Evolutionary conservation across 2,329 filamentous ascomycete species (phyloP), one percentile per base, ranked within the genome.

Genomic region (Fusarium illudens): DNA sequence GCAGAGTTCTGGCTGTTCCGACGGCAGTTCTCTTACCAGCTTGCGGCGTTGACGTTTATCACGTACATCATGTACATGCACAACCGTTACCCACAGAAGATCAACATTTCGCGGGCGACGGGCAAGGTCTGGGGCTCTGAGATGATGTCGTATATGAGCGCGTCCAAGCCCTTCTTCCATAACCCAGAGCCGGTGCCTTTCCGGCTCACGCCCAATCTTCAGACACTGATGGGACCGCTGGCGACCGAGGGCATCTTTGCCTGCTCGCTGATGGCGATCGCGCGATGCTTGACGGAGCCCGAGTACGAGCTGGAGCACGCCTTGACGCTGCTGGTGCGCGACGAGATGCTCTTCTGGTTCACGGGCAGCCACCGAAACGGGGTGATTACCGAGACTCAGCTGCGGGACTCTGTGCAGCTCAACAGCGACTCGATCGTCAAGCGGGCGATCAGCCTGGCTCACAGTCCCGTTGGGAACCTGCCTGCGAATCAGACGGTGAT

Each of bases 1-100:
- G 89, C 92, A 46, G 94, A 97, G 74, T 97, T 98, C 84, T 99
- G 95, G 94, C 87, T 99, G 60, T 99, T 99, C 92, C 92, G 96
- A 62, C 90, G 94, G 62, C 94, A 97, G 70, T 97, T 99, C 81
- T 92, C 93, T 20, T 97, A 98, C 83, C 96, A 99, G 80, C 90
- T 97, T 65, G 95, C 96, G 19, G 89, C 94, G 2, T 86, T 98
- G 68, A 97, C 96, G 1, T 99, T 99, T 82, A 97, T 99, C 92
- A 98, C 96, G 4, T 99, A 98, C 77, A 91, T 97, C 62, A 91
- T 99, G 83, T 95, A 95, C 82, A 98, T 99, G 89, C 93, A 95
- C 77, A 93, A 93, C 78, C 92, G 96, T 29, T 97, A 96, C 79
- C 96, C 96, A 6, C 93, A 94, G 79, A 99, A 99, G 85, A 91